A percentile compares a stretch with the other conserved stretches of the same genome.
phyloP scores from a whole-genome alignment of 331 rosid species.

The Malus hybrid region DNA sequence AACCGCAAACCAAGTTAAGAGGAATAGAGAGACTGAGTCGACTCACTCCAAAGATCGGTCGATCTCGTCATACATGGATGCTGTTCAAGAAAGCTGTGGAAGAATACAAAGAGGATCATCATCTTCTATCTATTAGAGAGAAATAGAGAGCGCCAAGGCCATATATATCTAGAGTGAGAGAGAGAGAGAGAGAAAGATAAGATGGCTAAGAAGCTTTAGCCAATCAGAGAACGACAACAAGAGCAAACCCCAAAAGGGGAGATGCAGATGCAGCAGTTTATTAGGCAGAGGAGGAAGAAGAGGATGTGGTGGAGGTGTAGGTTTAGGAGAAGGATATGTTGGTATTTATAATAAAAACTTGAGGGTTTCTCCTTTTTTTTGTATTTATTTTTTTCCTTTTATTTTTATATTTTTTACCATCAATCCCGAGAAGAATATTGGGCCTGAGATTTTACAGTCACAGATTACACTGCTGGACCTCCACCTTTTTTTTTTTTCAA shows the following conservation, averaged over 20 bases:
- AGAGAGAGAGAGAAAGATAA: not conserved
- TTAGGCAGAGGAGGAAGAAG: not conserved
- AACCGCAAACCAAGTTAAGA: conserved; percentile 56
- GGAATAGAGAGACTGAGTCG: conserved; percentile 9
- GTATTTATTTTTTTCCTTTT: not conserved
- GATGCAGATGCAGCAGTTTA: not conserved
- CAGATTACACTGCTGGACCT: conserved; percentile 29
- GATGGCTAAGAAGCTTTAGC: conserved; percentile 19
- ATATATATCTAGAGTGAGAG: no score
- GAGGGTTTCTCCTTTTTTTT: conserved; percentile 16
- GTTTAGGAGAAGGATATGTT: conserved; percentile 26
- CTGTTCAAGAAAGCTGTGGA: conserved; percentile 99
- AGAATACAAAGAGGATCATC: conserved; percentile 84
- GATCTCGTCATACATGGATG: conserved; percentile 38
- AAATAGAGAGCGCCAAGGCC: not conserved
- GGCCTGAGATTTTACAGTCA: conserved; percentile 38
- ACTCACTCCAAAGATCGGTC: conserved; percentile 14
- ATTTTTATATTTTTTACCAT: conserved; percentile 13
- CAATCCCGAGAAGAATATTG: conserved; percentile 99
- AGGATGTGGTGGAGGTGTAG: conserved; percentile 27
- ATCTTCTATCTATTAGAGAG: not conserved
- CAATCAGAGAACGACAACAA: not conserved
- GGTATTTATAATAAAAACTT: conserved; percentile 59
- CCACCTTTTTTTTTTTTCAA: conserved; percentile 21
- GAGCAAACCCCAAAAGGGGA: not conserved